These are phyloP conservation scores for Sporothrix brunneoviolacea DNA, from an alignment of 2,329 filamentous ascomycete genomes.

Conservation along the genomic window DNA sequence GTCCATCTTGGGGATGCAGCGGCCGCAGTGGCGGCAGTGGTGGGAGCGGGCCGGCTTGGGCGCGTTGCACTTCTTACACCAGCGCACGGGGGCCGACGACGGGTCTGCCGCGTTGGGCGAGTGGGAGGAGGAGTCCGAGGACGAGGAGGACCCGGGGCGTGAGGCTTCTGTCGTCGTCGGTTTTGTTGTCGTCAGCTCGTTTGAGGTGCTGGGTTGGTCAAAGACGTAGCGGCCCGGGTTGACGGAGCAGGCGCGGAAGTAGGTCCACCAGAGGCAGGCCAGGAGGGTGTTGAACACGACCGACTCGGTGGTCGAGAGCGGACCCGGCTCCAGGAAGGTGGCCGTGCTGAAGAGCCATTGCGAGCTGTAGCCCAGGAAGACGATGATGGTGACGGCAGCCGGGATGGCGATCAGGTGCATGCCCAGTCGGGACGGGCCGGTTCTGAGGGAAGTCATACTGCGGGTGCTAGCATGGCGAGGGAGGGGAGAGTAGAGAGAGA, in stretches of 20 bases:
- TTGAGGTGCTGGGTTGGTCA: conserved; percentile 4
- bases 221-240: conserved; percentile 52
- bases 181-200: neutral
- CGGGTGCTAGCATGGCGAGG: neutral
- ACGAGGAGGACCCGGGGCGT: conserved; percentile 1
- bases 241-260: conserved; percentile 54
- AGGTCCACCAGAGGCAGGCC: conserved; percentile 59
- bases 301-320: conserved; percentile 50
- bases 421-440: conserved; percentile 34
- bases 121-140: conserved; percentile 5
- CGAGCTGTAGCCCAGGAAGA: conserved; percentile 64
- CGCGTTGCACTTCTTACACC: conserved; percentile 70
- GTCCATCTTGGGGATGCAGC: conserved; percentile 76
- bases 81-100: conserved; percentile 32
- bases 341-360: conserved; percentile 62
- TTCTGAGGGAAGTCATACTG: conserved; percentile 20
- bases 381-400: conserved; percentile 57
- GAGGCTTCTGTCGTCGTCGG: neutral
- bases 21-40: conserved; percentile 70
- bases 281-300: conserved; percentile 61
- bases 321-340: conserved; percentile 52
- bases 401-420: conserved; percentile 60
- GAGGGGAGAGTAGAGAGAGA: neutral
- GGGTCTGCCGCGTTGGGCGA: neutral
- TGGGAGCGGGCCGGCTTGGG: conserved; percentile 72